phyloP scores from a whole-genome alignment of 139 green algal genomes.

The Micromonas pusilla region DNA sequence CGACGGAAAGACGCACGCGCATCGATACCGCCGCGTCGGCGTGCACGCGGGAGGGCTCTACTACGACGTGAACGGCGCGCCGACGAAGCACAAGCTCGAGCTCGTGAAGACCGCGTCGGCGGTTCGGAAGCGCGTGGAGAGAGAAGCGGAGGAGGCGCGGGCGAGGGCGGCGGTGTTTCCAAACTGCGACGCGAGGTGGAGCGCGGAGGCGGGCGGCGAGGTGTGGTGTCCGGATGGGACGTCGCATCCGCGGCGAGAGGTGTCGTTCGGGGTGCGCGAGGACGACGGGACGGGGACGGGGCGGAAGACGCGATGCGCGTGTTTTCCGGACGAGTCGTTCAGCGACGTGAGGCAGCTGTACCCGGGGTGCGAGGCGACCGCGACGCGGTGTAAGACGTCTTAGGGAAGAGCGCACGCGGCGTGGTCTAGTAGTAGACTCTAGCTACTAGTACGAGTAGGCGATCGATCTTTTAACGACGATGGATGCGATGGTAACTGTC shows the following conservation, averaged over 20 bases:
- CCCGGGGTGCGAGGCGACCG: background rate
- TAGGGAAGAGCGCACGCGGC: no score
- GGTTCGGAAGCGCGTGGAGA: background rate
- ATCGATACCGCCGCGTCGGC: conserved; percentile 1
- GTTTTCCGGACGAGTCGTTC: background rate
- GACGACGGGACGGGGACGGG: background rate
- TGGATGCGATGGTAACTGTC: no score
- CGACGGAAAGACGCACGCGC: background rate
- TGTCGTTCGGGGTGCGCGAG: background rate
- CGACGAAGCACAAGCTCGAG: background rate
- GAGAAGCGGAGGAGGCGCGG: background rate
- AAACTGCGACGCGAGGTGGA: background rate
- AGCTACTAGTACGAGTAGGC: no score
- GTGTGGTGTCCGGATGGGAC: conserved; percentile 1
- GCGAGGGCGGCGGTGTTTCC: background rate
- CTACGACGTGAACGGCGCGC: conserved; percentile 13
- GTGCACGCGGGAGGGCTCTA: background rate
- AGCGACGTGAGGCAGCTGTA: conserved; percentile 1
- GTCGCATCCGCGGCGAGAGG: background rate
- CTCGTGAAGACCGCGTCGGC: background rate
- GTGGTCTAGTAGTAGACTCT: no score
- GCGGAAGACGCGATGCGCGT: background rate
- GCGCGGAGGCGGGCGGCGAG: background rate
- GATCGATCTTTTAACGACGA: no score
- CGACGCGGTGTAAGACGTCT: background rate